Evolutionary conservation across 176 grass and related monocot genomes (phyloP), one percentile per base, ranked within the genome.

Genomic region (Alloteropsis semialata): DNA sequence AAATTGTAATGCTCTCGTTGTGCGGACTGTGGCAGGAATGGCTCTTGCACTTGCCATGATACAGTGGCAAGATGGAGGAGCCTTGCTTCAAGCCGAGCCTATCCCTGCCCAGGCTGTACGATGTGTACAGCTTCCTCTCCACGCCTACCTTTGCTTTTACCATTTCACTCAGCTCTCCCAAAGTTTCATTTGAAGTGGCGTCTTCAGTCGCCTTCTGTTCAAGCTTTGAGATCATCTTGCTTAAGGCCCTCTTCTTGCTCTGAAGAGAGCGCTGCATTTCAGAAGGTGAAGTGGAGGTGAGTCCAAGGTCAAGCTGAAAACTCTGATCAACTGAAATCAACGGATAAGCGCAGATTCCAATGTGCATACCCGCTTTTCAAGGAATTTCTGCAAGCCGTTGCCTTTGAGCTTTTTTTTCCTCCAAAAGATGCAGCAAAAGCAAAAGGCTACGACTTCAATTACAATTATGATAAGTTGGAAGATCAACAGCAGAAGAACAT

Each of bases 361-460:
- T 62, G 10, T 15, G 66, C 75, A 81, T 85, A 94, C 95, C 84
- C 90, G 85, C 78, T 88, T 97, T 59, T 94, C 75, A 12, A 98
- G 73, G 83, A 98, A 95, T 49, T 90, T 90, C 48, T 51, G 74
- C 60, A 98, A 86, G 62, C 82, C 88, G 41, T 84, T 87, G 48
- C 65, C 60, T 88, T 88, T 83, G 74, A 97, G 86, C 78, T 89
- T 97, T 77, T 87, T 90, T 75, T 98, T 98, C 59, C 54, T 83
- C 95, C 95, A 98, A 80, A 97, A 93, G 38, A 89, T 36, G 38
- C 84, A 95, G 75, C 95, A 93, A 76, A 86, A 93, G 13, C 74
- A 36, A 58, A 93, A 71, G 75, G 71, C n/a, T 61, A 85, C 65
- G 9, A 14, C 90, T 88, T 84, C 34, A 65, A 89, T 70, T 18